These are phyloP conservation scores for Salvia hispanica DNA, from an alignment of 257 asterid genomes.

Conservation along the genomic window DNA sequence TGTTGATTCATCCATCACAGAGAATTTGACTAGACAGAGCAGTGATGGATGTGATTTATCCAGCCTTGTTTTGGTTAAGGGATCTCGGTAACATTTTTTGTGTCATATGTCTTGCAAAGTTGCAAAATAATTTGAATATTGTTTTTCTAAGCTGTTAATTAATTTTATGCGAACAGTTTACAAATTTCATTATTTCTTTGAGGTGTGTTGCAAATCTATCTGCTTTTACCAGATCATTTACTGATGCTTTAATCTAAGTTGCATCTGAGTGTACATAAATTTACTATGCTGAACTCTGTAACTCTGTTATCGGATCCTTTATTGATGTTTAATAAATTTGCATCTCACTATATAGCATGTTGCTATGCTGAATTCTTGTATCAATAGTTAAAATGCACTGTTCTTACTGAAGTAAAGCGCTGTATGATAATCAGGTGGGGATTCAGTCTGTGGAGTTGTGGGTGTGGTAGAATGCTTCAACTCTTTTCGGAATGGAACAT, in stretches of 20 bases:
- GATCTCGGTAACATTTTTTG: neutral
- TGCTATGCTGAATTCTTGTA: constrained; percentile 22
- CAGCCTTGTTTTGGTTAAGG: neutral
- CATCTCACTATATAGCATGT: constrained; percentile 20
- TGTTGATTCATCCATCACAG: no score
- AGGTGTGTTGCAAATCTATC: neutral
- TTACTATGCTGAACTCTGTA: no score
- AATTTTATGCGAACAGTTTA: neutral
- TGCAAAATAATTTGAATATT: neutral
- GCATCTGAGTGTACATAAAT: no score
- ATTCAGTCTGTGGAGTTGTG: constrained; percentile 13
- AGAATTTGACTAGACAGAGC: neutral
- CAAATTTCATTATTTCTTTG: neutral
- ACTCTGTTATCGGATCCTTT: no score
- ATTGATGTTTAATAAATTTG: neutral
- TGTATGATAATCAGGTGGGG: constrained; percentile 1
- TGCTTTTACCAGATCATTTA: neutral
- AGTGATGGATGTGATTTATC: neutral
- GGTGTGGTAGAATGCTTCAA: constrained; percentile 25
- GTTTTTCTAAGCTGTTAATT: neutral
- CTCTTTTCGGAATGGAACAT: constrained; percentile 29
- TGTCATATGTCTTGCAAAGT: neutral
- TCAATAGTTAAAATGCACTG: constrained; percentile 8
- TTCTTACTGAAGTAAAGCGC: constrained; percentile 18
- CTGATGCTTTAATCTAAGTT: neutral